Base-by-base conservation (phyloP, 2,329 filamentous ascomycete species). In the Nemania sp. region DNA sequence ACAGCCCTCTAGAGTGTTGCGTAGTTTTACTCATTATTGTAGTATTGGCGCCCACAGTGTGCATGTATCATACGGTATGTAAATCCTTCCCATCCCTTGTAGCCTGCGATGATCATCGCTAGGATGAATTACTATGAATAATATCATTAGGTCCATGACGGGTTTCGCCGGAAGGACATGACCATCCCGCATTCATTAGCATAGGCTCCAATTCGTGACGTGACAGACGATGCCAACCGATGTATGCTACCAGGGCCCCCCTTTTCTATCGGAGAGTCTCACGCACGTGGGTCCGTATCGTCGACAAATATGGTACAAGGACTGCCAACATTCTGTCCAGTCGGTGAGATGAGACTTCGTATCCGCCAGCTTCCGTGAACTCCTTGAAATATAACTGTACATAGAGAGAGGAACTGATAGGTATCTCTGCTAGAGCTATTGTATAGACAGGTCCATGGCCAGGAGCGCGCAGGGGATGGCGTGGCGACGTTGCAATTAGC, bases 251-350 rank as follows among this genome's bases (percentile, higher is more conserved):
- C 63, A 45, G 29, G 32, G 25, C 25, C 25, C 3, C 21, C 57
- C 59, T 54, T 35, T 50, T 62, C 52, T 65, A 64, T 60, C 60
- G n/a, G n/a, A 59, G 39, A 57, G 18, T 42, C 54, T 43, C 59
- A 54, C 60, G 49, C 43, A 51, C 47, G 15, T 39, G 3, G 4
- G 34, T 56, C 54, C 57, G 45, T 59, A 49, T 60, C 54, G 49
- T 55, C 57, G 57, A 60, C 45, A 63, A 59, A 59, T 70, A 68
- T 70, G 32, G 42, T 68, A 68, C 66, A 69, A 55, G 51, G 55
- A 65, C 45, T 40, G 57, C 48, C 40, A 48, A 40, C 21, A 53
- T 62, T 59, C 43, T 35, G 50, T 53, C 45, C 54, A 57, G 61
- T 21, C 17, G 40, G 48, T 54, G 58, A 68, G 67, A 53, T 62